These are phyloP conservation scores for Nakataea oryzae DNA, from an alignment of 2,329 filamentous ascomycete species.

Conservation along the genomic window DNA sequence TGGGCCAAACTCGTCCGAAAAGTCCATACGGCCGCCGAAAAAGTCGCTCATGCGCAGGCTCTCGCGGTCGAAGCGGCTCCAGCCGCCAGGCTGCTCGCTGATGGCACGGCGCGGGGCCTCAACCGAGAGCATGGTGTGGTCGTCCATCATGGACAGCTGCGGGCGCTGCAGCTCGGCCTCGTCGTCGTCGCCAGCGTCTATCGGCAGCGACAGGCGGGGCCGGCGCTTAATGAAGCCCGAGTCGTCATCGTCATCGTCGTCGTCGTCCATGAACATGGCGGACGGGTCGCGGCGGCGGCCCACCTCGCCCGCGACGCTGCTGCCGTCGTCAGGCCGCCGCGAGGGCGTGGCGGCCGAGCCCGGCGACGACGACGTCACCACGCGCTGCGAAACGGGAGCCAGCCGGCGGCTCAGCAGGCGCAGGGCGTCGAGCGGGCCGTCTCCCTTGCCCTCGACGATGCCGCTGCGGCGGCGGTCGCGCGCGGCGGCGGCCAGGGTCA, in stretches of 20 bases:
- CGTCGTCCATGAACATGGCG: conserved; percentile 25
- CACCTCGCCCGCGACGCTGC: conserved; percentile 12
- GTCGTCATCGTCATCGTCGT: conserved; percentile 38
- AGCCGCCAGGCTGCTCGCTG: conserved; percentile 32
- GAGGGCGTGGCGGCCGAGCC: conserved; percentile 9
- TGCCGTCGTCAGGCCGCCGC: conserved; percentile 11
- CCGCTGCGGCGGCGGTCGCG: conserved; percentile 35
- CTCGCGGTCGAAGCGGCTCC: conserved; percentile 43
- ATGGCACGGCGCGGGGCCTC: conserved; percentile 45
- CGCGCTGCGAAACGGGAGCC: conserved; percentile 34
- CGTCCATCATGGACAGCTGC: conserved; percentile 45
- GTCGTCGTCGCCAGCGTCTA: conserved; percentile 38
- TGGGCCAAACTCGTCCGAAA: conserved; percentile 21
- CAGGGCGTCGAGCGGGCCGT: conserved; percentile 34
- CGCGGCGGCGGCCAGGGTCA: not conserved
- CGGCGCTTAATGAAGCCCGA: conserved; percentile 11
- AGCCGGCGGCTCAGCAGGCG: conserved; percentile 43
- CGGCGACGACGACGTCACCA: conserved; percentile 37
- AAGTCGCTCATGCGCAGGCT: conserved; percentile 44
- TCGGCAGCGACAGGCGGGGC: conserved; percentile 44
- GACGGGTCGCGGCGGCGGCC: conserved; percentile 14
- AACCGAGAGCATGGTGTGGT: conserved; percentile 47
- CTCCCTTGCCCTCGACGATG: conserved; percentile 42
- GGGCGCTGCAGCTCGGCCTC: conserved; percentile 42
- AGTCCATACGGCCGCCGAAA: conserved; percentile 21